These are phyloP conservation scores for Aspergillus pseudotamarii DNA, from an alignment of 2,329 filamentous ascomycete species.

Conservation along the genomic window DNA sequence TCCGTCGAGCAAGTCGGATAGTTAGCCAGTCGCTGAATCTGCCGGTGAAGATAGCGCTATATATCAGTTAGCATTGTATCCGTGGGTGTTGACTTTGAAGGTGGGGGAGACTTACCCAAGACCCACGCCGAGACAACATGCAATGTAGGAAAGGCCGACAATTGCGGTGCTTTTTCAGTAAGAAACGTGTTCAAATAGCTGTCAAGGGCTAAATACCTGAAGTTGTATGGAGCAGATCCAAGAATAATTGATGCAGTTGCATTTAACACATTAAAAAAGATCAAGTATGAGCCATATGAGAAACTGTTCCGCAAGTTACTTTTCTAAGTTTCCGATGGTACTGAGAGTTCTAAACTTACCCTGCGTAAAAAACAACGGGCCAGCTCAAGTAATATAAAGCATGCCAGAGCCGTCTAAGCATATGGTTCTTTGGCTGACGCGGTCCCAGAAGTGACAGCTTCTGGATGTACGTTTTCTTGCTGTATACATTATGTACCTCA, in stretches of 20 bases:
- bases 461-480: slow-evolving; percentile 36
- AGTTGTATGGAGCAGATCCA: slow-evolving; percentile 39
- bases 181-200: slow-evolving; percentile 9
- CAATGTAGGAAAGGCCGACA: slow-evolving; percentile 43
- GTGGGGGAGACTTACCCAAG: slow-evolving; percentile 27
- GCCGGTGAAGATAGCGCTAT: slow-evolving; percentile 42
- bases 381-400: slow-evolving; percentile 39
- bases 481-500: slow-evolving; percentile 25
- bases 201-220: slow-evolving; percentile 26
- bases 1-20: slow-evolving; percentile 42
- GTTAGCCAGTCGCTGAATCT: slow-evolving; percentile 44
- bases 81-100: background rate
- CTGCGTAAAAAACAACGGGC: slow-evolving; percentile 45
- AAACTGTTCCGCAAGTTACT: slow-evolving; percentile 25
- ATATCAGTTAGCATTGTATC: background rate
- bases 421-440: slow-evolving; percentile 33
- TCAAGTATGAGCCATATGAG: slow-evolving; percentile 43
- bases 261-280: slow-evolving; percentile 46
- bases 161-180: slow-evolving; percentile 36
- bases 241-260: slow-evolving; percentile 43
- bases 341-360: slow-evolving; percentile 20
- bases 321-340: background rate
- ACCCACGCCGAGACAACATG: slow-evolving; percentile 38
- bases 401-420: slow-evolving; percentile 36
- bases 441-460: slow-evolving; percentile 36